Evolutionary conservation across 2,329 filamentous ascomycete genomes (phyloP), one percentile per base, ranked within the genome.

Genomic region (Knoxdaviesia proteae): DNA sequence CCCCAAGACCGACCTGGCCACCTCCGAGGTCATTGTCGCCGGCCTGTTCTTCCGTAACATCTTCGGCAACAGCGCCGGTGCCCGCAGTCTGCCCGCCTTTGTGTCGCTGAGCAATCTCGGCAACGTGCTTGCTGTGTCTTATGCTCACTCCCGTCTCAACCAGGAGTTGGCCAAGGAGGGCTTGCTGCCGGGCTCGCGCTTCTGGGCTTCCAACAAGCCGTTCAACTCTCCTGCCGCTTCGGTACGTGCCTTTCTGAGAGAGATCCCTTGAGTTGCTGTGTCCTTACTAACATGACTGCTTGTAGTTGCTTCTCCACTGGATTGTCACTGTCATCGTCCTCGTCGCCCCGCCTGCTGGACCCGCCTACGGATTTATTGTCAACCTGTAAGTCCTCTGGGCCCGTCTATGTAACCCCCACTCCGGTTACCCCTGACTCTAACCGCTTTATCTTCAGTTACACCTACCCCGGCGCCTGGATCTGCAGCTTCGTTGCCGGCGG

Each of bases 101-200:
- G 71, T 78, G 1, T 71, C 71, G 0, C 52, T 78, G 34, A 74
- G 68, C 41, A 74, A 74, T 47, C 51, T 77, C 40, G 74, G 74
- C 6, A 77, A 77, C 42, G 70, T 79, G 0, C 57, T 78, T 6
- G 69, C 70, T 20, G 66, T 76, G 39, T 38, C 9, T 33, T 7
- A 4, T 32, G 64, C 70, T 0, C 69, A 76, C 42, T 59, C 71
- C 0, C 63, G 73, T 1, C 49, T 77, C 7, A 76, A 73, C 48
- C 72, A 77, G 48, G 77, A 82, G 54, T 61, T 83, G 38, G 79
- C 72, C 1, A 80, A 79, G 51, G 78, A 84, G 51, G 77, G 77
- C 0, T 60, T 83, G 5, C 52, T 83, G 9, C 79, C 79, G 0
- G 78, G 68, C 43, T 74, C 71, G 46, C 63, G 64, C 3, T 70